Evolutionary conservation across 495 filamentous ascomycete species (phyloP).

Genomic region (Lentithecium fluviatile): DNA sequence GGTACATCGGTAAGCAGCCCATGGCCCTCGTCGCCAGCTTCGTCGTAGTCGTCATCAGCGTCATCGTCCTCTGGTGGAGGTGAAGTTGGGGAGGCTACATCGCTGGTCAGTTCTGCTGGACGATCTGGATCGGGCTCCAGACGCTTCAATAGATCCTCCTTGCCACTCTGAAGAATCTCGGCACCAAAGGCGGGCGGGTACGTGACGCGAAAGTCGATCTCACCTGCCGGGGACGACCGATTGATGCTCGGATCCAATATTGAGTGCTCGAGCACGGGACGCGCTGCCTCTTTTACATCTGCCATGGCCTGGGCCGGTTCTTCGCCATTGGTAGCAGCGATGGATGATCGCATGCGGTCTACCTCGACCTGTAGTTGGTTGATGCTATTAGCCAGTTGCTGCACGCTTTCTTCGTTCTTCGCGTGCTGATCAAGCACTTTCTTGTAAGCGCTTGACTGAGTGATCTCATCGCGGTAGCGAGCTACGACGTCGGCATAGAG

Average conservation of each 20-base stretch:
- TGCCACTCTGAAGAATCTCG: slow-evolving; percentile 42
- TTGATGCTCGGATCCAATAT: slow-evolving; percentile 18
- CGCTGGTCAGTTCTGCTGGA: slow-evolving; percentile 24
- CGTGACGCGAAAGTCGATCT: slow-evolving; percentile 41
- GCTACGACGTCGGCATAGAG: slow-evolving; percentile 34
- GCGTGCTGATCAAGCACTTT: slow-evolving; percentile 32
- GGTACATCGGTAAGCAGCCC: slow-evolving; percentile 89
- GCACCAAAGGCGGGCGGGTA: slow-evolving; percentile 40
- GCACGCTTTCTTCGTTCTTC: slow-evolving; percentile 33
- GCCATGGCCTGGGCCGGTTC: background rate
- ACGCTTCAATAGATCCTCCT: slow-evolving; percentile 44
- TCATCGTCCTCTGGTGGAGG: slow-evolving; percentile 61
- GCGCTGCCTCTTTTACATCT: slow-evolving; percentile 1
- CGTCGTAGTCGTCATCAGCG: slow-evolving; percentile 68
- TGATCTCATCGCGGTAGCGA: slow-evolving; percentile 33
- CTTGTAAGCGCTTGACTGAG: slow-evolving; percentile 30
- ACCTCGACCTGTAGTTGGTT: slow-evolving; percentile 36
- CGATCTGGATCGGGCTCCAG: slow-evolving; percentile 37
- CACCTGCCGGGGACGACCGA: slow-evolving; percentile 32
- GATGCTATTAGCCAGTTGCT: slow-evolving; percentile 33
- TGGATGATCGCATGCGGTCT: slow-evolving; percentile 28
- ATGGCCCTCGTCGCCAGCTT: slow-evolving; percentile 68
- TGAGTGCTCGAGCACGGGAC: slow-evolving; percentile 5
- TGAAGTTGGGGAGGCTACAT: slow-evolving; percentile 35
- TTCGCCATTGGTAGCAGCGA: slow-evolving; percentile 12